A percentile compares a stretch with the other conserved stretches of the same genome.
Evolutionary conservation across 2,329 filamentous ascomycete genomes (phyloP).

Genomic region (Colletotrichum lindemuthianum): DNA sequence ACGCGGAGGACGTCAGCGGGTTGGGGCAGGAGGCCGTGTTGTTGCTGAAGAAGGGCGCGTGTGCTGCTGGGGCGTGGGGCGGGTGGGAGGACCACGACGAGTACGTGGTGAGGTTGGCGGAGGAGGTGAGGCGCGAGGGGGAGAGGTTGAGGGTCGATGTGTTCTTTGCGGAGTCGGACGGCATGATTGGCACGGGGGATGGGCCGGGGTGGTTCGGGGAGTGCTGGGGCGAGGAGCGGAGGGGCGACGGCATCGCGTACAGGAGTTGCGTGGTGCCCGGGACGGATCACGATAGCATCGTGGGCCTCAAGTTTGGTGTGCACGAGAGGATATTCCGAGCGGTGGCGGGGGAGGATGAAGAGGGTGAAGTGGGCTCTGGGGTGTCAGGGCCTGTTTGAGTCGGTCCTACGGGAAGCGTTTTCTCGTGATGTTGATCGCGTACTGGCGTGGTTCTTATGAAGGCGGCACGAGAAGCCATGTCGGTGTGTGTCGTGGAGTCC

Average conservation of each 20-base stretch:
- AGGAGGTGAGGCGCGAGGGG: conserved; percentile 9
- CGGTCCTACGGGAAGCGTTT: too few relatives aligned
- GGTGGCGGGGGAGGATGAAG: neutral
- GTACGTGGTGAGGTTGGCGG: conserved; percentile 41
- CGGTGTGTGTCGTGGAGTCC: too few relatives aligned
- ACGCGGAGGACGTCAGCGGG: conserved; percentile 40
- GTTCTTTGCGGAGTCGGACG: conserved; percentile 44
- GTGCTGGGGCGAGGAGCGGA: conserved; percentile 38
- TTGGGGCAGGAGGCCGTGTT: conserved; percentile 42
- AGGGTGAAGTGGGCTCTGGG: too few relatives aligned
- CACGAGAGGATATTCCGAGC: conserved; percentile 11
- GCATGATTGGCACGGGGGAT: conserved; percentile 41
- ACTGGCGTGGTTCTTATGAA: too few relatives aligned
- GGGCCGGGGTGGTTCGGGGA: conserved; percentile 43
- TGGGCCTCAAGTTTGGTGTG: conserved; percentile 3
- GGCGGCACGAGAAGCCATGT: too few relatives aligned
- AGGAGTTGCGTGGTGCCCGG: conserved; percentile 38
- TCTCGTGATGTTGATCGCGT: too few relatives aligned
- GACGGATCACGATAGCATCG: conserved; percentile 39
- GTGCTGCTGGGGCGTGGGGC: conserved; percentile 38
- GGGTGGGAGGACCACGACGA: conserved; percentile 45
- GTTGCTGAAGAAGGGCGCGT: conserved; percentile 40
- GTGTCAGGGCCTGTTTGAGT: too few relatives aligned
- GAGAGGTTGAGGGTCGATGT: conserved; percentile 39
- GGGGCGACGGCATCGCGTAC: conserved; percentile 37